Evolutionary conservation across 2,329 filamentous ascomycete genomes (phyloP).

Genomic region (Arthrinium phaeospermum): DNA sequence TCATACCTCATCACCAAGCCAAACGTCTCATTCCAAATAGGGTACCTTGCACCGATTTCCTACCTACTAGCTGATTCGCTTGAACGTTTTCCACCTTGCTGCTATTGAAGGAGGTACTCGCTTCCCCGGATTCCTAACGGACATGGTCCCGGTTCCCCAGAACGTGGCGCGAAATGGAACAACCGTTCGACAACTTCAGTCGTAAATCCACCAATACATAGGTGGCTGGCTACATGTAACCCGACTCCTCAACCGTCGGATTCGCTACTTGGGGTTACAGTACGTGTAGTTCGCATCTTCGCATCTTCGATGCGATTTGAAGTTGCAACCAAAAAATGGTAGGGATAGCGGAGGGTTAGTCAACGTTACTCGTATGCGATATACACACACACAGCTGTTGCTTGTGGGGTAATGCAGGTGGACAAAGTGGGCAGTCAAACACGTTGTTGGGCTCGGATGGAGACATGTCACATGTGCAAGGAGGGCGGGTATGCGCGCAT

Average conservation of each 20-base stretch:
- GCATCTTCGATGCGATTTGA: not conserved
- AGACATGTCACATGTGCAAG: constrained; percentile 17
- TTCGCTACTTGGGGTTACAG: not conserved
- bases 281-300: not conserved
- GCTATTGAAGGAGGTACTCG: not conserved
- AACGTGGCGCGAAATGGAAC: not conserved
- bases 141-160: not conserved
- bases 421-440: constrained; percentile 8
- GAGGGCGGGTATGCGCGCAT: not conserved
- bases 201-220: not conserved
- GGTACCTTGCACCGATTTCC: not conserved
- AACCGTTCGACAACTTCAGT: too few species aligned
- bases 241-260: not conserved
- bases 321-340: not conserved
- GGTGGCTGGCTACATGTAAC: not conserved
- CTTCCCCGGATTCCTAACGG: not conserved
- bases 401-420: constrained; percentile 3
- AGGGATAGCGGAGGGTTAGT: not conserved
- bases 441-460: constrained; percentile 11
- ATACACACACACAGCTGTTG: not conserved
- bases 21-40: not conserved
- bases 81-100: not conserved
- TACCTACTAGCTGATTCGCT: not conserved
- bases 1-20: not conserved
- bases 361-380: not conserved